Base-by-base conservation (phyloP, 352 stramenopile genomes). In the Phytophthora cryptogea region DNA sequence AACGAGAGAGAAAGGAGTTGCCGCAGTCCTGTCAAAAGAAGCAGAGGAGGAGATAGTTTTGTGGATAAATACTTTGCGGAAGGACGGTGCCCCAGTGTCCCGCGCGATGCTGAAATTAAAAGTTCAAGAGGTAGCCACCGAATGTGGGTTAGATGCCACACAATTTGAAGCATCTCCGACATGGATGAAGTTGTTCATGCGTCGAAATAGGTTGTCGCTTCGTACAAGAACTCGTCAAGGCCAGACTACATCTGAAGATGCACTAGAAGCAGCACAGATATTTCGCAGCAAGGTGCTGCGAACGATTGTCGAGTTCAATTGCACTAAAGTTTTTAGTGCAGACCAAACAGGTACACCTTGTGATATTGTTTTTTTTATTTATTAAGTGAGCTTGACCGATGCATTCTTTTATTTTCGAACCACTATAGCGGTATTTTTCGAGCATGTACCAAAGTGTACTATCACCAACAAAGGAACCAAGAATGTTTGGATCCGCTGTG, bases 371-470 rank as follows among this genome's bases (percentile, higher is more conserved):
- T n/a, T n/a, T n/a, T n/a, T n/a, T n/a, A n/a, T n/a, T n/a, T n/a
- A n/a, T n/a, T n/a, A n/a, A n/a, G n/a, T n/a, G n/a, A n/a, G n/a
- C n/a, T n/a, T n/a, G n/a, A n/a, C n/a, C n/a, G n/a, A n/a, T n/a
- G n/a, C n/a, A n/a, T n/a, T n/a, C n/a, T 33, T 37, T 16, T 33
- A 45, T 9, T 28, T 39, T 30, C 8, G 3, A 28, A 66, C n/a
- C n/a, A n/a, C n/a, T n/a, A n/a, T n/a, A n/a, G 58, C 35, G 23
- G 59, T 66, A 2, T 61, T 51, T 40, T 67, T 63, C 10, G 35
- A 62, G 20, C 62, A 67, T 28, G 8, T 67, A 11, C 44, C 50
- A 8, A 61, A 57, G 23, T 14, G 23, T 33, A 52, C 44, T 0
- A 58, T 67, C 13, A 52, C 17, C 8, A 7, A 28, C 0, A 46